Conservation (phyloP, 805 yeast genomes). For the Komagataella pastoris region DNA sequence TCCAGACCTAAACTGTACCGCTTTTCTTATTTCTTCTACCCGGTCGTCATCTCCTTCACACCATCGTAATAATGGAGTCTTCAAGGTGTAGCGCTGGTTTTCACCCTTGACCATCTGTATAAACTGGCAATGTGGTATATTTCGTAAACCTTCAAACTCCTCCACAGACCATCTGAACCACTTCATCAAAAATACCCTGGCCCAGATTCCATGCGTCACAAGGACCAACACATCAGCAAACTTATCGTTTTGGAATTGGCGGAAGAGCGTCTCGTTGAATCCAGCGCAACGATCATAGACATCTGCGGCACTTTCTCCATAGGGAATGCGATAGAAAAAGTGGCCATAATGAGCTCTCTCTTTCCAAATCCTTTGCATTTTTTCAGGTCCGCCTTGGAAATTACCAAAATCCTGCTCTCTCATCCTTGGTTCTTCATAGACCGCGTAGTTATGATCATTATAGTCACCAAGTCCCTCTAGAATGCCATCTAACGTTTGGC, state of each 20-base stretch:
- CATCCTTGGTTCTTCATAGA: conserved; percentile 81
- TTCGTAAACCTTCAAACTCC: conserved; percentile 70
- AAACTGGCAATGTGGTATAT: conserved; percentile 77
- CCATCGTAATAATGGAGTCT: conserved; percentile 63
- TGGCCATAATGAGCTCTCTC: conserved; percentile 84
- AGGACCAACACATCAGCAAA: conserved; percentile 75
- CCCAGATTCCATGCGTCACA: conserved; percentile 92
- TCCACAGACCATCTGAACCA: conserved; percentile 94
- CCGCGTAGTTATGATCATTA: conserved; percentile 30
- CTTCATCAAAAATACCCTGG: conserved; percentile 83
- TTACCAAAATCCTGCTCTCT: conserved; percentile 95
- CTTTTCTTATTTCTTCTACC: background rate
- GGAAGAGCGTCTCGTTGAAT: conserved; percentile 73
- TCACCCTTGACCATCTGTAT: conserved; percentile 58
- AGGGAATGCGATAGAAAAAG: conserved; percentile 80
- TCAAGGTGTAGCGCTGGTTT: conserved; percentile 38
- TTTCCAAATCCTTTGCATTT: conserved; percentile 72
- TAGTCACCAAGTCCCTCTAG: conserved; percentile 33
- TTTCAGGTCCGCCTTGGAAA: conserved; percentile 64
- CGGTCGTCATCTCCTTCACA: background rate
- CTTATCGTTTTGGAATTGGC: conserved; percentile 58
- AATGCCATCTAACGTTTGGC: conserved; percentile 71
- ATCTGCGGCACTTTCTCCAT: conserved; percentile 94
- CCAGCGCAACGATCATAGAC: conserved; percentile 87
- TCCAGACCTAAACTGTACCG: background rate